Conservation (phyloP, 2,329 filamentous ascomycete species). For the Tothia fuscella region DNA sequence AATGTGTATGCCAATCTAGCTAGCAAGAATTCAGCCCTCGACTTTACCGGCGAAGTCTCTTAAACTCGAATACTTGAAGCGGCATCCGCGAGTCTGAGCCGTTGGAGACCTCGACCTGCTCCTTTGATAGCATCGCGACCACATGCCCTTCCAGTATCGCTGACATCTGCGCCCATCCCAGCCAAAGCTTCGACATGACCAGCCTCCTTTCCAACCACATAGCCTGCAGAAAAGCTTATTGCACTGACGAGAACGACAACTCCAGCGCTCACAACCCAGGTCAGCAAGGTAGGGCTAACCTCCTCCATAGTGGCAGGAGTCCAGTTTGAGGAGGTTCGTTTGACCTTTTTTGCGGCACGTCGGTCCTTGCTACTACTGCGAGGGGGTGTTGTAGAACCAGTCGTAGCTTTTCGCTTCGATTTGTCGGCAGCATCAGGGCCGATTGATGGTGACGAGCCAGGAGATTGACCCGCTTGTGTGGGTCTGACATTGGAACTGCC, state of each 20-base stretch:
- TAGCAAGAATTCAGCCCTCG: no score
- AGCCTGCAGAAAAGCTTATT: constrained; percentile 53
- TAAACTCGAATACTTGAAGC: constrained; percentile 1
- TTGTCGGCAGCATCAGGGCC: constrained; percentile 23
- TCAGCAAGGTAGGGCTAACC: constrained; percentile 48
- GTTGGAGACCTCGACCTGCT: constrained; percentile 5
- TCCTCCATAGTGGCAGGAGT: constrained; percentile 19
- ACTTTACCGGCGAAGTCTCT: no score
- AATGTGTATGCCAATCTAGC: no score
- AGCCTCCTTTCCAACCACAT: constrained; percentile 48
- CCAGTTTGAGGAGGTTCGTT: constrained; percentile 16
- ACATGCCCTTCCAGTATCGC: neutral
- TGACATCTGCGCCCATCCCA: neutral
- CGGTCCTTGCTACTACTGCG: constrained; percentile 33
- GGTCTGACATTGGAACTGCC: constrained; percentile 22
- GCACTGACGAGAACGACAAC: constrained; percentile 53
- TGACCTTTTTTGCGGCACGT: constrained; percentile 32
- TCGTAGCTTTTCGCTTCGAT: constrained; percentile 33
- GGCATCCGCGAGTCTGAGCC: constrained; percentile 2
- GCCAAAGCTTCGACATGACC: constrained; percentile 38
- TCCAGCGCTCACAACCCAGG: constrained; percentile 54
- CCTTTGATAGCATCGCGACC: constrained; percentile 4
- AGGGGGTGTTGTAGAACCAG: constrained; percentile 15
- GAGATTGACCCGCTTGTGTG: constrained; percentile 16
- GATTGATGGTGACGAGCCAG: constrained; percentile 18